Evolutionary conservation across 768 basidiomycete species (phyloP), one percentile per base, ranked within the genome.

Genomic region (Collybia nuda): DNA sequence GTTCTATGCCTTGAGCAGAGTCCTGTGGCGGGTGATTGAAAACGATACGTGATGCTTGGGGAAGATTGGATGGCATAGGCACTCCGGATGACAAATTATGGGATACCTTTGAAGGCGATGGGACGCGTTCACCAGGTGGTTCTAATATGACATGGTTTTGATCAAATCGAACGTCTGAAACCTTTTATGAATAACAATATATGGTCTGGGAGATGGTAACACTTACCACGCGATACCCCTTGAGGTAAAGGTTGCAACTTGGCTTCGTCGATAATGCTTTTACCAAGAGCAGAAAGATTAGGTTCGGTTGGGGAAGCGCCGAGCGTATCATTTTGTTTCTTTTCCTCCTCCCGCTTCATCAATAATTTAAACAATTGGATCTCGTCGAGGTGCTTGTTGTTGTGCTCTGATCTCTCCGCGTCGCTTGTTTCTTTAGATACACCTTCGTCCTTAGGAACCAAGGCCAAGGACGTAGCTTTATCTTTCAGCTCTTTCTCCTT

Each of bases 341-440:
- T 76, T 51, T 76, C 73, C 53, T 88, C 83, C 58, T 89, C 88
- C 52, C 81, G 75, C 66, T 88, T 89, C 86, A 93, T 92, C 72
- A 91, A 73, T 58, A 90, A 57, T 56, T 85, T 87, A 78, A 93
- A 91, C 32, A 88, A 67, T 53, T 91, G 89, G 21, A 93, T 91
- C 68, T 93, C 90, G 61, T 93, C 90, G 52, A 93, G 66, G 12
- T 72, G 78, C 37, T 68, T 73, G 26, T 75, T 65, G 42, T 64
- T 59, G 24, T 50, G 56, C 14, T 62, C 63, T 28, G 55, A 44
- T 12, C 53, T 56, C 29, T 51, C 48, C 19, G 57, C 32, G 15
- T 57, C 12, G 46, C 47, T 41, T n/a, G 50, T 32, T 40, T 44
- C 50, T 38, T 54, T 19, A 59, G 55, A 44, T 37, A 50, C 46